Percentiles rank a stretch among this genome's conserved stretches.
phyloP scores from a whole-genome alignment of 768 basidiomycete species.

The Hypsizygus marmoreus region DNA sequence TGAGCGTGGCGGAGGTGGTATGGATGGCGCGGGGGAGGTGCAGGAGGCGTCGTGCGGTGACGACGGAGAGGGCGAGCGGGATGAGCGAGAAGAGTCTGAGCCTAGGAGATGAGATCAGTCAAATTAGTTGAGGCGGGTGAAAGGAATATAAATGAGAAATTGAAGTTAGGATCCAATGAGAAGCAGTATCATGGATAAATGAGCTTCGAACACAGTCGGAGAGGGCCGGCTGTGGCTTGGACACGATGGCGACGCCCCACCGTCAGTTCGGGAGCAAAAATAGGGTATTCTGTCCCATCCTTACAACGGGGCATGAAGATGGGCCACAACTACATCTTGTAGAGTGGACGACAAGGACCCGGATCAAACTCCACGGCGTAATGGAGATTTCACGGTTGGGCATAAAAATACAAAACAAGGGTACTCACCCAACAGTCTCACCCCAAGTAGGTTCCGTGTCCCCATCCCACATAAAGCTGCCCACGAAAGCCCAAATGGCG shows the following conservation, averaged over 20 bases:
- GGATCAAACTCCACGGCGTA: background rate
- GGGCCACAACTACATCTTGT: no score
- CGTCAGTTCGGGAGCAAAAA: no score
- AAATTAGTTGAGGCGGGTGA: slow-evolving; percentile 12
- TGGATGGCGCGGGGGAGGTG: slow-evolving; percentile 73
- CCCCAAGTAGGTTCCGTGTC: slow-evolving; percentile 72
- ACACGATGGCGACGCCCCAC: no score
- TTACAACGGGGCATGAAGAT: no score
- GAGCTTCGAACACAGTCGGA: no score
- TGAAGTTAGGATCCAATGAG: background rate
- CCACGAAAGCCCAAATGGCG: slow-evolving; percentile 79
- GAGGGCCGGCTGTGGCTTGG: no score
- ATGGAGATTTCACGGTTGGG: background rate
- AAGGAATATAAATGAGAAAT: background rate
- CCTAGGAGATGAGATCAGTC: slow-evolving; percentile 30
- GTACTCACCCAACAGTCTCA: slow-evolving; percentile 73
- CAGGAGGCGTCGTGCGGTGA: slow-evolving; percentile 72
- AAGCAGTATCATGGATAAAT: background rate
- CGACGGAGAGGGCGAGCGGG: slow-evolving; percentile 67
- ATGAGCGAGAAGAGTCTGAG: slow-evolving; percentile 79
- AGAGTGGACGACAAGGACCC: no score
- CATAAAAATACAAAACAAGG: slow-evolving; percentile 6
- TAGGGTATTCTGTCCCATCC: no score
- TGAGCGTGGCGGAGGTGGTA: slow-evolving; percentile 57
- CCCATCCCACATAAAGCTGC: slow-evolving; percentile 67